These are phyloP conservation scores for Corylus heterophylla DNA, from an alignment of 306 rosid genomes.

Conservation along the genomic window DNA sequence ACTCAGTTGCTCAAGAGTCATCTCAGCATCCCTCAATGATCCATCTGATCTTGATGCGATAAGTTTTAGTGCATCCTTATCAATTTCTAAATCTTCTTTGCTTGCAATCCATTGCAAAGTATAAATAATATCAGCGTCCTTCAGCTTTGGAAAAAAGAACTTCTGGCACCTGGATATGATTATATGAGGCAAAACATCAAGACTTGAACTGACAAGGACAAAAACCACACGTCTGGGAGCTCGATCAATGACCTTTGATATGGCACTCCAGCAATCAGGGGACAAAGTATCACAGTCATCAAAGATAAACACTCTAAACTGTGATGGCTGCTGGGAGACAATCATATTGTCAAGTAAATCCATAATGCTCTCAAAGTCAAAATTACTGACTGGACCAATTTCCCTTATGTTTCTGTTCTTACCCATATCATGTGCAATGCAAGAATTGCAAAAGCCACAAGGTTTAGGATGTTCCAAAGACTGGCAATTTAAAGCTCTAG, in stretches of 20 bases:
- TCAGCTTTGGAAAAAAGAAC: constrained; percentile 92
- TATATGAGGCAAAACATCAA: constrained; percentile 95
- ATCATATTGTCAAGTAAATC: constrained; percentile 78
- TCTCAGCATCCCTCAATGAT: constrained; percentile 95
- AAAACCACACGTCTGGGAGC: constrained; percentile 96
- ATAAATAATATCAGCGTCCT: constrained; percentile 81
- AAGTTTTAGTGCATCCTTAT: constrained; percentile 91
- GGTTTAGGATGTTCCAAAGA: constrained; percentile 80
- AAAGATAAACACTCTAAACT: constrained; percentile 79
- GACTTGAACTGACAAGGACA: constrained; percentile 93
- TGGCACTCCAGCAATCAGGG: constrained; percentile 86
- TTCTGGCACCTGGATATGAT: constrained; percentile 98
- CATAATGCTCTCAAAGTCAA: constrained; percentile 81
- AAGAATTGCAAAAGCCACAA: constrained; percentile 92
- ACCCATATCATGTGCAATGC: constrained; percentile 75
- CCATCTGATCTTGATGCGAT: constrained; percentile 96
- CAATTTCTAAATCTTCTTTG: constrained; percentile 87
- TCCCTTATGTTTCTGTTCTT: constrained; percentile 80
- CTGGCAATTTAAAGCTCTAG: constrained; percentile 91
- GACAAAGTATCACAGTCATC: constrained; percentile 90
- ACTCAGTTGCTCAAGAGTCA: constrained; percentile 97
- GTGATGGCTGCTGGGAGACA: constrained; percentile 76
- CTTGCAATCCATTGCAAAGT: constrained; percentile 78
- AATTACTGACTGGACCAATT: constrained; percentile 89
- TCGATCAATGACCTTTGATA: constrained; percentile 95